Percentiles rank a stretch among this genome's conserved stretches.
phyloP scores from a whole-genome alignment of 2,329 filamentous ascomycete species.

The Sphaerostilbella broomeana region DNA sequence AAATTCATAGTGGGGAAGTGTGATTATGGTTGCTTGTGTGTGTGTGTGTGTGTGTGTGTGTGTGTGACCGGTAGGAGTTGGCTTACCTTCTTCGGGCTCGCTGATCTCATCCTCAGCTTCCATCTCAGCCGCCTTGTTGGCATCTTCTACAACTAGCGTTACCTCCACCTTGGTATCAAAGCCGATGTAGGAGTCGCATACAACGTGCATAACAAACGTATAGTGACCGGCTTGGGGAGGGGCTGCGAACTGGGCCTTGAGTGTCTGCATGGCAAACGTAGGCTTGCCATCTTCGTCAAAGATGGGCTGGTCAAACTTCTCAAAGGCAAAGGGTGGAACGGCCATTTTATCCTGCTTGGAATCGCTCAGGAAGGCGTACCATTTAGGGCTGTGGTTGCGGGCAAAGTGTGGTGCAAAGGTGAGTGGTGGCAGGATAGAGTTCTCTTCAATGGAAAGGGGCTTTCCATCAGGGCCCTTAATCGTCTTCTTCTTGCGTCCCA shows the following conservation, averaged over 20 bases:
- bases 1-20: background rate
- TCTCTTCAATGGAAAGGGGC: conserved; percentile 49
- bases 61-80: conserved; percentile 11
- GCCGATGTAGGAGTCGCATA: conserved; percentile 92
- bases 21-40: no score
- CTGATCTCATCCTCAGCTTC: conserved; percentile 90
- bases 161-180: conserved; percentile 91
- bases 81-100: conserved; percentile 92
- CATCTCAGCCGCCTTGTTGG: conserved; percentile 74
- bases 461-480: conserved; percentile 57
- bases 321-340: conserved; percentile 93
- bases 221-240: conserved; percentile 89
- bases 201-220: conserved; percentile 86
- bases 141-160: conserved; percentile 81
- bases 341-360: conserved; percentile 93
- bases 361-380: conserved; percentile 93
- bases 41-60: no score
- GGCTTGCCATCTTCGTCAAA: conserved; percentile 74
- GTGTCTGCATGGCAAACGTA: conserved; percentile 89
- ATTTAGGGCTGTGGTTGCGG: conserved; percentile 81
- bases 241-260: conserved; percentile 95
- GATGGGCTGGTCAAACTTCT: conserved; percentile 82
- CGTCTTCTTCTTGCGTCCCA: conserved; percentile 66
- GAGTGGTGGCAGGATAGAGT: conserved; percentile 71
- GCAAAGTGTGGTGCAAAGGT: conserved; percentile 86